phyloP scores from a whole-genome alignment of 2,329 filamentous ascomycete genomes.

The Chaetomium sp. region DNA sequence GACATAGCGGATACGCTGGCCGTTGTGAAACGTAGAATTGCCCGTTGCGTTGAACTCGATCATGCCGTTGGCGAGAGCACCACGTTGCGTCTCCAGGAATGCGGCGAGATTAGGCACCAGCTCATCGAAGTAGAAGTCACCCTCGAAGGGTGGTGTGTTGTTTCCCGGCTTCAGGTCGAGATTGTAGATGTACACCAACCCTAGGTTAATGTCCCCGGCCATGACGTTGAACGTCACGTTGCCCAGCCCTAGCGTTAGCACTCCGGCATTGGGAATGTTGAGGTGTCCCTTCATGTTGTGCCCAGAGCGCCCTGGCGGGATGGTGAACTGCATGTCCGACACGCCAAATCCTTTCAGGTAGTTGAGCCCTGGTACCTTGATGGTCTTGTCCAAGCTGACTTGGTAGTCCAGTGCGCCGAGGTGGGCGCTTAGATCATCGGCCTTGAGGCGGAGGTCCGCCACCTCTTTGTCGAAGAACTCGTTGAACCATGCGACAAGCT shows the following conservation, averaged over 20 bases:
- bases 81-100: conserved; percentile 44
- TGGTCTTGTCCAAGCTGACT: conserved; percentile 46
- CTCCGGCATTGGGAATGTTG: conserved; percentile 49
- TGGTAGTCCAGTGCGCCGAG: conserved; percentile 45
- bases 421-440: conserved; percentile 43
- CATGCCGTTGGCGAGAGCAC: conserved; percentile 44
- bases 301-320: conserved; percentile 43
- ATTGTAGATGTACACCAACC: conserved; percentile 44
- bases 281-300: conserved; percentile 48
- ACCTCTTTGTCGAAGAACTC: conserved; percentile 42
- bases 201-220: conserved; percentile 45
- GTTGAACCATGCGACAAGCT: conserved; percentile 46
- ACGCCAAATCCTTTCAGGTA: conserved; percentile 35
- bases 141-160: conserved; percentile 46
- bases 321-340: conserved; percentile 43
- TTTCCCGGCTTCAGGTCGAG: conserved; percentile 47
- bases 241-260: conserved; percentile 48
- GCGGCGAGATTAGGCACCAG: conserved; percentile 47
- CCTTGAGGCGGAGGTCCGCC: conserved; percentile 42
- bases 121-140: conserved; percentile 46
- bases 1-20: conserved; percentile 48
- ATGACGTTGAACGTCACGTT: conserved; percentile 50
- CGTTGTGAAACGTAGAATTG: conserved; percentile 47
- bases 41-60: conserved; percentile 47
- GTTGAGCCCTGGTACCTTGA: conserved; percentile 45